Conservation (phyloP, 2,329 filamentous ascomycete species). For the Pseudogymnoascus sp. region DNA sequence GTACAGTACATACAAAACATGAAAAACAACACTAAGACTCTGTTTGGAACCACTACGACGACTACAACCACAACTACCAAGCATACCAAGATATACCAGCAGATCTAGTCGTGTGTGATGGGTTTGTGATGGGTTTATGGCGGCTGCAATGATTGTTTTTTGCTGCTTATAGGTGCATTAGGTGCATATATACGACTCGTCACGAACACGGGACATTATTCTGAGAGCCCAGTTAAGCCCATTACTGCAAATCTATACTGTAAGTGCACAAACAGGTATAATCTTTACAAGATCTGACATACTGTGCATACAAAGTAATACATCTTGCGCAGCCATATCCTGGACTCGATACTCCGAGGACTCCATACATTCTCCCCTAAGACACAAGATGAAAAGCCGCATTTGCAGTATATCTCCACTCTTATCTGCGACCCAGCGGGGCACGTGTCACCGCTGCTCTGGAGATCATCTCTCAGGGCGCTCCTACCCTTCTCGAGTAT, state of each 20-base stretch:
- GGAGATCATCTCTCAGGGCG: background rate
- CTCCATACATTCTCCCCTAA: too few species aligned
- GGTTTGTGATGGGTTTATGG: too few species aligned
- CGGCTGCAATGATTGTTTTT: background rate
- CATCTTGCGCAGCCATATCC: background rate
- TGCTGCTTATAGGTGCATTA: background rate
- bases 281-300: background rate
- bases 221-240: background rate
- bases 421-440: background rate
- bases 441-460: slow-evolving; percentile 3
- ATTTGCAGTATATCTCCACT: background rate
- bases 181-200: background rate
- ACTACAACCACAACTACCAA: background rate
- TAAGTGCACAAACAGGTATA: background rate
- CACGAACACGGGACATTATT: background rate
- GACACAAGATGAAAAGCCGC: background rate
- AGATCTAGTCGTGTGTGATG: background rate
- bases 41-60: background rate
- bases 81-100: background rate
- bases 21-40: background rate
- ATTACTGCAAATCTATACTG: background rate
- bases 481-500: background rate
- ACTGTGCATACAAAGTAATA: background rate
- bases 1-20: background rate
- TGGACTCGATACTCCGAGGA: background rate